Evolutionary conservation across 2,329 filamentous ascomycete genomes (phyloP), one percentile per base, ranked within the genome.

Genomic region (Claviceps humidiphila): DNA sequence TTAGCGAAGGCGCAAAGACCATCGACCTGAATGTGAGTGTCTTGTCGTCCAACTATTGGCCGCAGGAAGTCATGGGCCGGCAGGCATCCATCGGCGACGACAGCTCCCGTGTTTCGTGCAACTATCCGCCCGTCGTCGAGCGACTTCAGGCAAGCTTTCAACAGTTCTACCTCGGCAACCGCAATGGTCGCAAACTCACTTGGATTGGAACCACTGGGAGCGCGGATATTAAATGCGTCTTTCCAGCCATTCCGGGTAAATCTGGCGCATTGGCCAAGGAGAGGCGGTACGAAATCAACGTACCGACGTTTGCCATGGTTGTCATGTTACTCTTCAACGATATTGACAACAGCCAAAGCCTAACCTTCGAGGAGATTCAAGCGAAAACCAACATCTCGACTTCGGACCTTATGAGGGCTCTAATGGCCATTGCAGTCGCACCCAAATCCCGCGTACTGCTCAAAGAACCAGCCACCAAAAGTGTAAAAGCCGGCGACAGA

Each of bases 41-140:
- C 34, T 77, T 98, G 41, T 96, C 90, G 0, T 90, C 84, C 59
- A 96, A 94, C 66, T 91, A 89, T 64, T 98, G 93, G 93, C 93
- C 93, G 2, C 81, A 89, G 58, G 90, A 96, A 60, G 81, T 89
- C 13, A 89, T 96, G 82, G 82, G 84, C 7, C 66, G 80, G 54
- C 59, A 74, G 64, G 60, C 77, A 70, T 60, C 77, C 68, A 59
- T 77, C 66, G 70, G 74, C 20, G 20, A 22, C 41, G 71, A 72
- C 16, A 71, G 68, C 54, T 64, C 63, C 38, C 62, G 63, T 17
- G 60, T 64, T 47, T 58, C 64, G 11, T 89, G 86, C 71, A 83
- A 80, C 51, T 96, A 85, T 64, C 89, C 91, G 0, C 67, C 77
- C 0, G 81, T 85, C 40, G 80, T 97, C 49, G 80, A 86, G 55